Evolutionary conservation across 1,284 basidiomycete genomes (phyloP).

Genomic region (Anthracocystis setariae): DNA sequence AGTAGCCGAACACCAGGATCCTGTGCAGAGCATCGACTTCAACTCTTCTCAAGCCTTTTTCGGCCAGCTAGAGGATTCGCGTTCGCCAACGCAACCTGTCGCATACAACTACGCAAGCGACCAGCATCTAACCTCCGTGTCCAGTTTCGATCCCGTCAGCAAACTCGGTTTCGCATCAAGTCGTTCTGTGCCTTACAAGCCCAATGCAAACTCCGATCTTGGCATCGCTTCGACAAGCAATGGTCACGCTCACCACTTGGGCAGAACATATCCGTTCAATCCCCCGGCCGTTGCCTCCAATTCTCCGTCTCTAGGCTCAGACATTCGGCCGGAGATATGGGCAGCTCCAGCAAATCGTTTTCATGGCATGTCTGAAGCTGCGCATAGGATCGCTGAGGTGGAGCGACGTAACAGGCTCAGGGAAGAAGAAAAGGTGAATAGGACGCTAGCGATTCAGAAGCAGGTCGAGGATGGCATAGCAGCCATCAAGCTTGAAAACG

Average conservation of each 20-base stretch:
- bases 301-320: background rate
- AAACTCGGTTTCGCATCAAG: conserved; percentile 23
- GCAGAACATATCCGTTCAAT: background rate
- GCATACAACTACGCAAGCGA: background rate
- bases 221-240: background rate
- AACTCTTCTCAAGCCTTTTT: conserved; percentile 7
- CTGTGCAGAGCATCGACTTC: conserved; percentile 21
- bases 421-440: conserved; percentile 21
- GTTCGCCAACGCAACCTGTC: background rate
- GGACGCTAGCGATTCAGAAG: conserved; percentile 25
- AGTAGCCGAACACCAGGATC: background rate
- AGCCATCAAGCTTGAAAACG: conserved; percentile 21
- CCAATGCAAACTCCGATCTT: background rate
- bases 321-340: too few relatives aligned
- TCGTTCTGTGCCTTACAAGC: conserved; percentile 5
- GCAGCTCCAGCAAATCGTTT: background rate
- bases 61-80: background rate
- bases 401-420: conserved; percentile 31
- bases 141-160: conserved; percentile 33
- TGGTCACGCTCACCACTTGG: background rate
- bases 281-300: background rate
- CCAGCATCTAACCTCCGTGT: conserved; percentile 3
- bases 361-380: conserved; percentile 8
- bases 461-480: conserved; percentile 25
- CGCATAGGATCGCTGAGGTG: conserved; percentile 18